Percentiles rank a stretch among this genome's conserved stretches.
Evolutionary conservation across 176 grass and related monocot species (phyloP).

Genomic region (Oryza glaberrima): DNA sequence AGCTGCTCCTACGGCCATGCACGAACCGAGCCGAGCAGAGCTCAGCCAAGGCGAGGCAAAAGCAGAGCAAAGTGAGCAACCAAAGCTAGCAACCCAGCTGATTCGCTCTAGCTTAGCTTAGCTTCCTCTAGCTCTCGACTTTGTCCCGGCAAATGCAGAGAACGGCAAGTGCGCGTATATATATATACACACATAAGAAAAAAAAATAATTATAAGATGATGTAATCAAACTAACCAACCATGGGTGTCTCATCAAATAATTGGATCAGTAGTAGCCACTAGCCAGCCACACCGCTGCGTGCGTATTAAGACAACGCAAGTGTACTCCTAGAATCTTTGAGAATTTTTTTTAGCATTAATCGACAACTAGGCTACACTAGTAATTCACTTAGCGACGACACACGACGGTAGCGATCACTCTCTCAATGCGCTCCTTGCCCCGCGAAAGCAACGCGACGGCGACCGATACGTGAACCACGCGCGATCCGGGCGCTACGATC

Average conservation of each 20-base stretch:
- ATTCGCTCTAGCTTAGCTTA: background rate
- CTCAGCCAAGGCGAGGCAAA: background rate
- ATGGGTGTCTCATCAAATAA: conserved; percentile 37
- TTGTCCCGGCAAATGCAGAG: conserved; percentile 24
- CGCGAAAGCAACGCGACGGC: conserved; percentile 12
- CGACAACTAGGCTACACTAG: background rate
- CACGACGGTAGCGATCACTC: background rate
- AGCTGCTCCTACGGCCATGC: conserved; percentile 32
- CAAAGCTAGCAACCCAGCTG: background rate
- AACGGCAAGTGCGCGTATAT: background rate
- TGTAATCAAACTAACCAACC: background rate
- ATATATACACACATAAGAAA: background rate
- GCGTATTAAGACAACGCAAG: background rate
- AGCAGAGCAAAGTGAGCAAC: background rate
- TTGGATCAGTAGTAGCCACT: background rate
- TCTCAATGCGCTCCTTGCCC: background rate
- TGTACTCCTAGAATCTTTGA: background rate
- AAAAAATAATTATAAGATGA: background rate
- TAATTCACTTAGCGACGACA: no score
- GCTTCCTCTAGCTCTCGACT: background rate
- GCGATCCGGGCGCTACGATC: background rate
- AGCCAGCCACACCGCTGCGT: background rate
- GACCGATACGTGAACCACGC: conserved; percentile 32
- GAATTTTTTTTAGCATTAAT: no score
- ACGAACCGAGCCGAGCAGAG: background rate